Evolutionary conservation across 1,284 basidiomycete species (phyloP).

Genomic region (Bondarzewia mesenterica): DNA sequence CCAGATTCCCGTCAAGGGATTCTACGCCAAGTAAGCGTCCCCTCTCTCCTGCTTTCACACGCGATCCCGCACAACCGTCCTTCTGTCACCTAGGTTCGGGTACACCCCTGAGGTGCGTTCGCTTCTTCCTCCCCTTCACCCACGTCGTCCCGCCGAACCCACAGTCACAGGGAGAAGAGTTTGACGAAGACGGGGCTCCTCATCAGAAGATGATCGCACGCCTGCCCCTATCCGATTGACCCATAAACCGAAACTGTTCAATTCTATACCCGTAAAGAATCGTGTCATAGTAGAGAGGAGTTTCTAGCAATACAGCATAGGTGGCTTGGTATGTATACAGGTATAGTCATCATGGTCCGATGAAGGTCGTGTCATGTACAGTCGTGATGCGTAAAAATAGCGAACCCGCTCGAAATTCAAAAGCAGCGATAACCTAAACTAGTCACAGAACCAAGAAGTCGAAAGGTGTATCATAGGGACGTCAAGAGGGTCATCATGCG

Average conservation of each 20-base stretch:
- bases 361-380: constrained; percentile 7
- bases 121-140: constrained; percentile 3
- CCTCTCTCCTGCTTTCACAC: constrained; percentile 5
- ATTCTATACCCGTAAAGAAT: constrained; percentile 12
- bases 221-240: constrained; percentile 31
- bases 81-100: constrained; percentile 45
- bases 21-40: constrained; percentile 62
- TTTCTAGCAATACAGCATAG: constrained; percentile 33
- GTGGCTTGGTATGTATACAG: constrained; percentile 21
- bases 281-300: constrained; percentile 15
- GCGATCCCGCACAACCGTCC: constrained; percentile 4
- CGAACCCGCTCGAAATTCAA: not conserved
- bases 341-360: constrained; percentile 20
- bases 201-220: constrained; percentile 69
- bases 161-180: constrained; percentile 51
- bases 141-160: constrained; percentile 7
- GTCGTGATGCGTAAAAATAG: constrained; percentile 3
- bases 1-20: constrained; percentile 59
- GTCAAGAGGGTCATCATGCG: not conserved
- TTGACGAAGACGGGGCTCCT: constrained; percentile 74
- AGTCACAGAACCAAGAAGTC: not conserved
- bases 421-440: not conserved
- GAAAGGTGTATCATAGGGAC: not conserved
- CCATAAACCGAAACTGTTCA: not conserved
- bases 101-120: constrained; percentile 56